Evolutionary conservation across 2,329 filamentous ascomycete genomes (phyloP), one percentile per base, ranked within the genome.

Genomic region (Septoria linicola): DNA sequence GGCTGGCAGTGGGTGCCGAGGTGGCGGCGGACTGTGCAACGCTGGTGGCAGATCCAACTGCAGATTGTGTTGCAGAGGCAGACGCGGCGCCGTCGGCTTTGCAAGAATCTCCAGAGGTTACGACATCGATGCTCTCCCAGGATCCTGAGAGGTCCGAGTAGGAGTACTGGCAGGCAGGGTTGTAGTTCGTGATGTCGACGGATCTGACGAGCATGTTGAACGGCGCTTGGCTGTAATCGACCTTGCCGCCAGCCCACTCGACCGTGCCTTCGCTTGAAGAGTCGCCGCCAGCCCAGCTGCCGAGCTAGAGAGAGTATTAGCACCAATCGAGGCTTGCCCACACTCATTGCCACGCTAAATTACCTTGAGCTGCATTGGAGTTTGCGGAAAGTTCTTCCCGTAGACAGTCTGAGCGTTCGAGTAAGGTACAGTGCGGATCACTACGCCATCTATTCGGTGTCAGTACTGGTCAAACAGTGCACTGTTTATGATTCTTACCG

Each of bases 311-410:
- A 17, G n/a, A n/a, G n/a, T n/a, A n/a, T n/a, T n/a, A n/a, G n/a
- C n/a, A n/a, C n/a, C n/a, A n/a, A n/a, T n/a, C n/a, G n/a, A n/a
- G n/a, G n/a, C n/a, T n/a, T n/a, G n/a, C n/a, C n/a, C n/a, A n/a
- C n/a, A n/a, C n/a, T n/a, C n/a, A n/a, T n/a, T n/a, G n/a, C n/a
- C n/a, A n/a, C n/a, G 23, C 11, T 13, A 14, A 2, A 84, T 83
- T 10, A 87, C 64, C 45, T 81, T 82, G 42, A 88, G 69, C 43
- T 81, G 80, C 83, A 87, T 86, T 1, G 88, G 88, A 0, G 87
- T 90, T 66, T 92, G 88, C 0, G 88, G 88, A 67, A 81, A 91
- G 72, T 95, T 88, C 42, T 78, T 67, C 10, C 82, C 82, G 59
- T 78, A 78, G 40, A 78, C 72, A 50, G 74, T 70, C 65, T 83